Evolutionary conservation across 2,329 filamentous ascomycete species (phyloP), one percentile per base, ranked within the genome.

Genomic region (Phialophora tarda): DNA sequence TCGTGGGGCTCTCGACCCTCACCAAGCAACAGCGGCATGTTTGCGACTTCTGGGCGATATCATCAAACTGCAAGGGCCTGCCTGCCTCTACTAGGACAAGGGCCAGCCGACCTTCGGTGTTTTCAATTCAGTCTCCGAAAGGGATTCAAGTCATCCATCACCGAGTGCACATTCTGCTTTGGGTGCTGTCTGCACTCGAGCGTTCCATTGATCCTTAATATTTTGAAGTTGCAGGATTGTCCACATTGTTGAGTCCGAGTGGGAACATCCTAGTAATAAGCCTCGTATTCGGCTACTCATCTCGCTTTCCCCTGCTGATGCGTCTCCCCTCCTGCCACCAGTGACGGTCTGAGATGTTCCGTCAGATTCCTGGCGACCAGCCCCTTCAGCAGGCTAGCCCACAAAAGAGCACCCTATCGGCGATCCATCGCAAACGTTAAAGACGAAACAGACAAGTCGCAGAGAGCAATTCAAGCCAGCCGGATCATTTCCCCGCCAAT

Each of bases 241-340:
- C 26, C 53, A 30, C 8, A 21, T 11, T 14, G 23, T 21, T 55
- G 23, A 51, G 23, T 55, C 1, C 26, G 53, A 55, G 53, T 21
- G 28, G 12, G 3, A 28, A n/a, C 10, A 34, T 28, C 28, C 53
- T 21, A 21, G 26, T 17, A 21, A 53, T 17, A 50, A 48, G 44
- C 38, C 57, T 61, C 57, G 63, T 65, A 65, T 61, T 65, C 63
- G 57, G 48, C 57, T 65, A 57, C 50, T 61, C 59, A 61, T 61
- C 30, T 30, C 59, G 59, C 59, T 41, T 53, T 61, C 11, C 59
- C 59, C 48, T 50, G 47, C 23, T 17, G 28, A 41, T 53, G 59
- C 51, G 26, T 34, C 28, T 61, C 28, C 21, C 30, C 38, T 59
- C 11, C 26, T 59, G 12, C n/a, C 24, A 30, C 59, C n/a, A 54